A percentile compares a stretch with the other conserved stretches of the same genome.
Evolutionary conservation across 495 filamentous ascomycete species (phyloP).

Genomic region (Neurospora sp.): DNA sequence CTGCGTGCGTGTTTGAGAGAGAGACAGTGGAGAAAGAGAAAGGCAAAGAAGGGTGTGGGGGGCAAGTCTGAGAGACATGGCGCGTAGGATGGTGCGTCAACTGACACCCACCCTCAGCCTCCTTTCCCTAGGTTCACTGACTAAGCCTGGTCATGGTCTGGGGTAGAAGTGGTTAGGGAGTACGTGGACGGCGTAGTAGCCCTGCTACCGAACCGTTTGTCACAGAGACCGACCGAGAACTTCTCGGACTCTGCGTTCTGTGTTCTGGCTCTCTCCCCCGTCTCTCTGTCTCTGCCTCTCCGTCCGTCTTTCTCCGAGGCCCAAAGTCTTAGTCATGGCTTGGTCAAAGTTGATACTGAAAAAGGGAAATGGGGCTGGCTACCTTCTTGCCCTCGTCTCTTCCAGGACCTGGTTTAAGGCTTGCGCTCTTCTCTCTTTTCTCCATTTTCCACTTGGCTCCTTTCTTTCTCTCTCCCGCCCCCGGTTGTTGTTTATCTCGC

Average conservation of each 20-base stretch:
- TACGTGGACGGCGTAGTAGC: background rate
- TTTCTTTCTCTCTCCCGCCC: background rate
- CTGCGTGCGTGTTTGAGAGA: background rate
- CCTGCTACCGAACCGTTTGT: background rate
- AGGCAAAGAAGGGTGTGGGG: background rate
- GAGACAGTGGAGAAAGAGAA: background rate
- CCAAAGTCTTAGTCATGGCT: background rate
- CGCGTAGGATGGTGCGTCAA: background rate
- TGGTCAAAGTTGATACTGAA: background rate
- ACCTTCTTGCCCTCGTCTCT: background rate
- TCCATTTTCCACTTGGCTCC: background rate
- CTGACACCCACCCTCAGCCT: background rate
- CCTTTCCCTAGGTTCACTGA: background rate
- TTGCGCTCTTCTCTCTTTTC: background rate
- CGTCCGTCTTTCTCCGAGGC: background rate
- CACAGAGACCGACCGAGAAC: background rate
- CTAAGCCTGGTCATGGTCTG: background rate
- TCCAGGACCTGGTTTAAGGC: background rate
- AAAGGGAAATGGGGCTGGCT: background rate
- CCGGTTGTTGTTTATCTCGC: slow-evolving; percentile 4
- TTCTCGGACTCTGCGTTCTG: background rate
- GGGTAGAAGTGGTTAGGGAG: background rate
- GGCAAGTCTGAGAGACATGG: slow-evolving; percentile 8
- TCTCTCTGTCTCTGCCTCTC: background rate
- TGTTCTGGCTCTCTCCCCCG: background rate